These are phyloP conservation scores for Pelargonium citronellum DNA, from an alignment of 441 rosid genomes.

Conservation along the genomic window DNA sequence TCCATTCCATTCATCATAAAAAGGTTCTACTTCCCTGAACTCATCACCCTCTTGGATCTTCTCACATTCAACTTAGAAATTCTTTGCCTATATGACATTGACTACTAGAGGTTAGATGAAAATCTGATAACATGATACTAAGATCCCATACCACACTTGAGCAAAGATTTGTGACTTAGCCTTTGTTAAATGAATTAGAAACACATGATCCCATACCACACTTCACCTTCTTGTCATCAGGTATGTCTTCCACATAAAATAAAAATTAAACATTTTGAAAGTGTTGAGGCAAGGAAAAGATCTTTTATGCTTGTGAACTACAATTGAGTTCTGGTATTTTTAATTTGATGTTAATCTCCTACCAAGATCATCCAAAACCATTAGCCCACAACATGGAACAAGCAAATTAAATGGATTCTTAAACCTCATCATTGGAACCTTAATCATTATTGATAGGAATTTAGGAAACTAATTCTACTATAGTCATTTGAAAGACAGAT, in stretches of 20 bases:
- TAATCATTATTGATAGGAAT: not conserved
- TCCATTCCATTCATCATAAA: not conserved
- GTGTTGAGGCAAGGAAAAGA: not conserved
- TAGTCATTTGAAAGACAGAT: not conserved
- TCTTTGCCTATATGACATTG: not conserved
- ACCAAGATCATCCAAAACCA: not conserved
- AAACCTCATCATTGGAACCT: not conserved
- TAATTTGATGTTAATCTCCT: not conserved
- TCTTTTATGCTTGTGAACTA: not conserved
- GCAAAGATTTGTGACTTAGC: not conserved
- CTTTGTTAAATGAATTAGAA: not conserved
- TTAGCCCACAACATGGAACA: not conserved
- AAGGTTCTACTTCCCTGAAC: no score
- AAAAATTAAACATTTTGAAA: not conserved
- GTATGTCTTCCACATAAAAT: not conserved
- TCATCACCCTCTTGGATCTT: not conserved
- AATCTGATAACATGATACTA: not conserved
- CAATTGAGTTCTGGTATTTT: not conserved
- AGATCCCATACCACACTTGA: not conserved
- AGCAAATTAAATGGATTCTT: not conserved
- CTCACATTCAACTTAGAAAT: not conserved
- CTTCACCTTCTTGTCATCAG: conserved; percentile 1
- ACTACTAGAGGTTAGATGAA: not conserved
- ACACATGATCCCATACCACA: not conserved
- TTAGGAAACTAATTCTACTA: not conserved